Evolutionary conservation across 305 asterid species (phyloP), one percentile per base, ranked within the genome.

Genomic region (Fraxinus velutina): DNA sequence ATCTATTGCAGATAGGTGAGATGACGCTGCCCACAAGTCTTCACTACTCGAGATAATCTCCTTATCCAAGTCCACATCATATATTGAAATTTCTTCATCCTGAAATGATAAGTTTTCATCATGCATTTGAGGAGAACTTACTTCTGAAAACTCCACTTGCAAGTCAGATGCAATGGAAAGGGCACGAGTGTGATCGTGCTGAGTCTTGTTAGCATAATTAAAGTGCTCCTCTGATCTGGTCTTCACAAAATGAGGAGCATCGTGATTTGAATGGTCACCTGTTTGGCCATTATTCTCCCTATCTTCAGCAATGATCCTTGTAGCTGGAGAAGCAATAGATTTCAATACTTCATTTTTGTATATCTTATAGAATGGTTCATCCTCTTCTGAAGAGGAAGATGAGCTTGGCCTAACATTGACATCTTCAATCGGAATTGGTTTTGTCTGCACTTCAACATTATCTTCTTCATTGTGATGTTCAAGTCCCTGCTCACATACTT

Each of bases 131-230:
- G 98, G 96, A 1, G 95, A 94, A 78, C 97, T 88, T 17, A 93
- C 73, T 77, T 96, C 97, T 7, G 98, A 92, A 70, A 90, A 90
- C 90, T 96, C 98, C 17, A 96, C 99, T 81, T 94, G 97, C 90
- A 96, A 72, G 79, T 93, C 99, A 9, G 99, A 96, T 82, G 93
- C 97, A 44, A 93, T 88, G 21, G 98, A 96, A 70, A 84, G 82
- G 74, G 92, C 81, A 47, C 90, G 88, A 13, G 86, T 32, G 81
- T 88, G 98, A 27, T 30, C 84, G 27, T 55, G 81, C 42, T 75
- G 72, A 2, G 81, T 72, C 76, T 50, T 85, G 22, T 87, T 85
- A 0, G 89, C 81, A 57, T 82, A 89, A 62, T 74, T 81, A 32
- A 84, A 70, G 30, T 74, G 85, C 13, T 85, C 91, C 50, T 88